These are phyloP conservation scores for Sporothrix luriei DNA, from an alignment of 2,329 filamentous ascomycete species.

Conservation along the genomic window DNA sequence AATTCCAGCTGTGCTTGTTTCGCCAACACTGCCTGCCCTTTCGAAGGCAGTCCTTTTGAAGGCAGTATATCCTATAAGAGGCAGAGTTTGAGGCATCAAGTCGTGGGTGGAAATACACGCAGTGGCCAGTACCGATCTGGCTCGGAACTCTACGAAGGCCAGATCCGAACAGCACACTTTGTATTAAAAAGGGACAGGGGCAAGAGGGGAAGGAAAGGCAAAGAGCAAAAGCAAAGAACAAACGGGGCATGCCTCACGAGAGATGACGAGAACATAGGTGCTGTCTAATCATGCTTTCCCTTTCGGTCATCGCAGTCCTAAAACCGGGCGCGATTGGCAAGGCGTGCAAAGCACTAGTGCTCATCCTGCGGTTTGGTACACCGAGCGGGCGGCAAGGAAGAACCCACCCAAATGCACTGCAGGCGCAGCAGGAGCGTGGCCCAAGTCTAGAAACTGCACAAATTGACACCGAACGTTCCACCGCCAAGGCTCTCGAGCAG, in stretches of 20 bases:
- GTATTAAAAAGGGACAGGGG: not conserved
- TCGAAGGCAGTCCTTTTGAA: too few relatives aligned
- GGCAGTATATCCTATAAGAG: not conserved
- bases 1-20: too few relatives aligned
- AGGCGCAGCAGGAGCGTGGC: conserved; percentile 21
- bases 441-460: not conserved
- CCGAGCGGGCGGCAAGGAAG: not conserved
- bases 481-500: not conserved
- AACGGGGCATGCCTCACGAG: not conserved
- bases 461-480: not conserved
- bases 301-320: not conserved
- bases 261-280: conserved; percentile 1
- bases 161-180: not conserved
- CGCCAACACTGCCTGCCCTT: too few relatives aligned
- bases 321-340: not conserved
- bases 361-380: not conserved
- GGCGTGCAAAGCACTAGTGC: conserved; percentile 16
- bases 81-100: not conserved
- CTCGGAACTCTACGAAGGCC: not conserved
- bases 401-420: conserved; percentile 15
- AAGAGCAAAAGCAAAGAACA: not conserved
- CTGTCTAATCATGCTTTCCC: conserved; percentile 18
- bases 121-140: not conserved
- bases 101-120: not conserved
- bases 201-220: not conserved